phyloP scores from a whole-genome alignment of 257 asterid species.

The Apocynum venetum region DNA sequence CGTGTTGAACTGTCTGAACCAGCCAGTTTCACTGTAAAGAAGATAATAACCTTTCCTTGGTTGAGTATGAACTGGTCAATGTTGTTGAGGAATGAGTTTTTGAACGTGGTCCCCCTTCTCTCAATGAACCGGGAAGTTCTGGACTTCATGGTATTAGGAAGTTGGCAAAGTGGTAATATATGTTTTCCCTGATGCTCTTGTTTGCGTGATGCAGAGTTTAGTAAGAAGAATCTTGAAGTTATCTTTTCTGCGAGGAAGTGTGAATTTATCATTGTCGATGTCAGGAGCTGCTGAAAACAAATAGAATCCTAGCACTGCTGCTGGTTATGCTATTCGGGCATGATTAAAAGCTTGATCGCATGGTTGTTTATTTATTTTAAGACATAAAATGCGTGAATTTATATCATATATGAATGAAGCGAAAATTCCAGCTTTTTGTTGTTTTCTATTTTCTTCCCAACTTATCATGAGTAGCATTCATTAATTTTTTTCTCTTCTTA shows the following conservation, averaged over 20 bases:
- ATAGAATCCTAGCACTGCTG: neutral
- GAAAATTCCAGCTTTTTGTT: neutral
- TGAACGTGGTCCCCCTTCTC: slow-evolving; percentile 6
- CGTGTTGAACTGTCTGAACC: slow-evolving; percentile 40
- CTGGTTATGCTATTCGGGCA: neutral
- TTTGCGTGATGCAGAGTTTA: slow-evolving; percentile 19
- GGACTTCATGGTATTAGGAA: slow-evolving; percentile 17
- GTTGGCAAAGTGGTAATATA: slow-evolving; percentile 19
- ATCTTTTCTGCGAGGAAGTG: slow-evolving; percentile 7
- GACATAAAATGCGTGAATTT: neutral
- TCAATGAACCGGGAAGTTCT: slow-evolving; percentile 19
- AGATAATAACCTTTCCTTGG: slow-evolving; percentile 52
- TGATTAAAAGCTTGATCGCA: slow-evolving; percentile 1
- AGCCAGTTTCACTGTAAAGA: slow-evolving; percentile 52
- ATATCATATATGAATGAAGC: neutral
- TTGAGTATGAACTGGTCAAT: slow-evolving; percentile 62
- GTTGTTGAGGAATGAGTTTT: slow-evolving; percentile 24
- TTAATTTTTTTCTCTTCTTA: no score
- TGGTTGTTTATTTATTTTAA: neutral
- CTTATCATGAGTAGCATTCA: no score
- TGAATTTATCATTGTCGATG: slow-evolving; percentile 3
- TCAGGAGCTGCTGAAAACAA: slow-evolving; percentile 11
- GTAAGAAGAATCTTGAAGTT: slow-evolving; percentile 23
- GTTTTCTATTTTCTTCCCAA: no score
- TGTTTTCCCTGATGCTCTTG: slow-evolving; percentile 24